Conservation (phyloP, 2,329 filamentous ascomycete species). For the Fusarium xyrophilum region DNA sequence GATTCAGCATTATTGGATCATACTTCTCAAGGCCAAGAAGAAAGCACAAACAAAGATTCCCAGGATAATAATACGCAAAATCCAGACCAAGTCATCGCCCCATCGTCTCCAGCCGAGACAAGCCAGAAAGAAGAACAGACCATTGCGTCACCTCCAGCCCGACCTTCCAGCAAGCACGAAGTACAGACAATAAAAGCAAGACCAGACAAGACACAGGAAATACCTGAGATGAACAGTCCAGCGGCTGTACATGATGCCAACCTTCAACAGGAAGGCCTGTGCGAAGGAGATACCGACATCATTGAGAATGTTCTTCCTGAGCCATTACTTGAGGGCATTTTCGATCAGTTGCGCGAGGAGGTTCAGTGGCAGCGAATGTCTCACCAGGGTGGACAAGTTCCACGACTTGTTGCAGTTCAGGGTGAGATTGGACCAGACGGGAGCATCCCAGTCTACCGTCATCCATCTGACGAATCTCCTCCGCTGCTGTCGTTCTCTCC, state of each 20-base stretch:
- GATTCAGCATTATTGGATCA: neutral
- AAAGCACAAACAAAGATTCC: neutral
- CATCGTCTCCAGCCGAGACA: neutral
- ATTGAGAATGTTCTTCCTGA: conserved; percentile 72
- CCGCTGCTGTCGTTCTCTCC: conserved; percentile 78
- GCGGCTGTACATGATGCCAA: conserved; percentile 4
- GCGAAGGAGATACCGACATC: conserved; percentile 82
- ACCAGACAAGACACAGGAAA: neutral
- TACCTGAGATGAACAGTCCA: conserved; percentile 10
- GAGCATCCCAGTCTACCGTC: conserved; percentile 88
- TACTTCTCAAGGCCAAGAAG: neutral
- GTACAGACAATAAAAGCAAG: neutral
- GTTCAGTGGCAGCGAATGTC: conserved; percentile 91
- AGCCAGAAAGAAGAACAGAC: neutral
- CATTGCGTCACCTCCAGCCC: neutral
- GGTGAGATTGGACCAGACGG: conserved; percentile 73
- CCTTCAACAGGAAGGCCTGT: conserved; percentile 62
- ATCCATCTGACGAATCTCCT: conserved; percentile 88
- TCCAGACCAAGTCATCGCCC: neutral
- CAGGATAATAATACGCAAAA: neutral
- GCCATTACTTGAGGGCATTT: conserved; percentile 64
- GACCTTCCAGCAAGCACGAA: neutral
- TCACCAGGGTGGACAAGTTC: conserved; percentile 89
- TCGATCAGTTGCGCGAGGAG: conserved; percentile 74
- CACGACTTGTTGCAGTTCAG: conserved; percentile 88